Evolutionary conservation across 164 flowering plant genomes (phyloP).

Genomic region (Piper longum): DNA sequence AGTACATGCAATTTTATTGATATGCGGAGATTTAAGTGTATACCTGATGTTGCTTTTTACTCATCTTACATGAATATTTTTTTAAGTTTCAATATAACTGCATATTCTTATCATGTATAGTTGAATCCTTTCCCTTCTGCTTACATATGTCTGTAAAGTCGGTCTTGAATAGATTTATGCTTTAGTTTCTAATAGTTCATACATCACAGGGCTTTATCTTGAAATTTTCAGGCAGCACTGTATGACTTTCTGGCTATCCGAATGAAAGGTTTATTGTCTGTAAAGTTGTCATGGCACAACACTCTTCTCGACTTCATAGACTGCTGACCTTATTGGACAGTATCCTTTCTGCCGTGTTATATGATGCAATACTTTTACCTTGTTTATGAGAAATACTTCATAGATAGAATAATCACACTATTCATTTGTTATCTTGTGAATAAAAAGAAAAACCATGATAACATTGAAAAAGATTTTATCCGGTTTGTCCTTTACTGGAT

Average conservation of each 20-base stretch:
- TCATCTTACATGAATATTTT: too few species aligned
- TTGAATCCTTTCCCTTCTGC: too few species aligned
- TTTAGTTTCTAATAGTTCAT: too few species aligned
- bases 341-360: slow-evolving; percentile 30
- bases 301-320: slow-evolving; percentile 85
- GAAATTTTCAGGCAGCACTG: neutral
- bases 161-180: too few species aligned
- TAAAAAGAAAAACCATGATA: neutral
- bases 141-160: too few species aligned
- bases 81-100: too few species aligned
- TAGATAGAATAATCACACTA: neutral
- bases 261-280: slow-evolving; percentile 13
- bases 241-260: slow-evolving; percentile 9
- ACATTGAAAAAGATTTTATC: neutral
- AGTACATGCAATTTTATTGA: too few species aligned
- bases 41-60: too few species aligned
- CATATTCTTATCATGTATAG: too few species aligned
- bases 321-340: slow-evolving; percentile 80
- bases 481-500: slow-evolving; percentile 19
- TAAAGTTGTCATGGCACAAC: slow-evolving; percentile 56
- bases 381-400: neutral
- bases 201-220: too few species aligned
- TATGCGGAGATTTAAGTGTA: too few species aligned
- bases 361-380: neutral
- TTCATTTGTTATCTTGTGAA: neutral